Percentiles rank a stretch among this genome's conserved stretches.
phyloP scores from a whole-genome alignment of 2,329 filamentous ascomycete species.

The Zymoseptoria ardabiliae region DNA sequence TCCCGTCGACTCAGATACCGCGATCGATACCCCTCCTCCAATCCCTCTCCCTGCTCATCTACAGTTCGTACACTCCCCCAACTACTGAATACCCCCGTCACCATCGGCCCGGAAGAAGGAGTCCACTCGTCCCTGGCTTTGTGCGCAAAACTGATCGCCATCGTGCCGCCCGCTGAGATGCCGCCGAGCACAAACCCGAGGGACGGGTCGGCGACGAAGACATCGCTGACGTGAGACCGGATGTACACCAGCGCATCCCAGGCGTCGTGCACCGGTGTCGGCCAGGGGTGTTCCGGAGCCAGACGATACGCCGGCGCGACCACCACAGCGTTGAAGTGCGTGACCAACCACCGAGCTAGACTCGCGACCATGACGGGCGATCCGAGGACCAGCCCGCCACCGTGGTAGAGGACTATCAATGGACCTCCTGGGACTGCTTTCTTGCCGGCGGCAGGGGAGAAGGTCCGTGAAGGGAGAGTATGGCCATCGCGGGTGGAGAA shows the following conservation, averaged over 20 bases:
- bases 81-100: slow-evolving; percentile 33
- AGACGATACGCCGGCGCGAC: slow-evolving; percentile 32
- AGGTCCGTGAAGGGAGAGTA: slow-evolving; percentile 8
- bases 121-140: slow-evolving; percentile 29
- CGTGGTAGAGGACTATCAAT: slow-evolving; percentile 20
- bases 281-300: slow-evolving; percentile 41
- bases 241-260: slow-evolving; percentile 41
- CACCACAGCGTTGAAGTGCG: slow-evolving; percentile 6
- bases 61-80: slow-evolving; percentile 37
- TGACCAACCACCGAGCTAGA: slow-evolving; percentile 8
- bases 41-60: slow-evolving; percentile 13
- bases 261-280: slow-evolving; percentile 35
- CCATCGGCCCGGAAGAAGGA: background rate
- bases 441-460: background rate
- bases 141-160: slow-evolving; percentile 33
- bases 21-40: slow-evolving; percentile 31
- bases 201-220: slow-evolving; percentile 29
- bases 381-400: slow-evolving; percentile 15
- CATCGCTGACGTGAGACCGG: slow-evolving; percentile 29
- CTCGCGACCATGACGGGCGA: slow-evolving; percentile 11
- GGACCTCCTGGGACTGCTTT: slow-evolving; percentile 6
- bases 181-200: slow-evolving; percentile 43
- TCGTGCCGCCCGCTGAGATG: slow-evolving; percentile 37
- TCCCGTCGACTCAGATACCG: slow-evolving; percentile 29
- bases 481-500: slow-evolving; percentile 9